These are phyloP conservation scores for Hymenoscyphus fructigenus DNA, from an alignment of 2,329 filamentous ascomycete species.

Conservation along the genomic window DNA sequence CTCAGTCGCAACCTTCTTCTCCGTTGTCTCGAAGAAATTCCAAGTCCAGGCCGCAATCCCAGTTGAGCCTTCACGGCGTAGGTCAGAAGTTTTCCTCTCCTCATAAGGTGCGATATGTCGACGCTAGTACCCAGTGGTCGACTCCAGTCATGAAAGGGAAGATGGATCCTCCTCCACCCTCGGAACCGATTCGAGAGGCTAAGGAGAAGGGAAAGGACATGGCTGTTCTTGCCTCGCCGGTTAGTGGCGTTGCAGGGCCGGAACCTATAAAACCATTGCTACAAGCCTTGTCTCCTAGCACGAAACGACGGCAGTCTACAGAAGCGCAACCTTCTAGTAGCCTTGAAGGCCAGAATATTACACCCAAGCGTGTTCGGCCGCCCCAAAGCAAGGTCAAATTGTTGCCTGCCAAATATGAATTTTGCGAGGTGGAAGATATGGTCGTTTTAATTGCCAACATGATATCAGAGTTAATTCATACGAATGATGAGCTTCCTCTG, in stretches of 20 bases:
- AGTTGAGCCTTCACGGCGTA: slow-evolving; percentile 9
- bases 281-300: slow-evolving; percentile 35
- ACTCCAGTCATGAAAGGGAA: slow-evolving; percentile 28
- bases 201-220: slow-evolving; percentile 7
- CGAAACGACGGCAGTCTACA: slow-evolving; percentile 37
- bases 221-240: slow-evolving; percentile 5
- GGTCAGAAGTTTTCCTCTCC: slow-evolving; percentile 18
- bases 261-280: slow-evolving; percentile 29
- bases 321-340: slow-evolving; percentile 15
- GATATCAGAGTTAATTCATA: slow-evolving; percentile 90
- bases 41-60: slow-evolving; percentile 22
- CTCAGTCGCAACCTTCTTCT: slow-evolving; percentile 27
- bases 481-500: slow-evolving; percentile 86
- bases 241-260: slow-evolving; percentile 4
- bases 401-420: slow-evolving; percentile 74
- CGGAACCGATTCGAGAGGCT: slow-evolving; percentile 12
- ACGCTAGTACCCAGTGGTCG: slow-evolving; percentile 34
- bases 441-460: slow-evolving; percentile 91
- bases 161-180: slow-evolving; percentile 15
- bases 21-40: slow-evolving; percentile 30
- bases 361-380: slow-evolving; percentile 53
- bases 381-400: slow-evolving; percentile 53
- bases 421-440: slow-evolving; percentile 79
- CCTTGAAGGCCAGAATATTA: slow-evolving; percentile 15
- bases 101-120: slow-evolving; percentile 30